Evolutionary conservation across 495 filamentous ascomycete genomes (phyloP), one percentile per base, ranked within the genome.

Genomic region (Aspergillus hancockii): DNA sequence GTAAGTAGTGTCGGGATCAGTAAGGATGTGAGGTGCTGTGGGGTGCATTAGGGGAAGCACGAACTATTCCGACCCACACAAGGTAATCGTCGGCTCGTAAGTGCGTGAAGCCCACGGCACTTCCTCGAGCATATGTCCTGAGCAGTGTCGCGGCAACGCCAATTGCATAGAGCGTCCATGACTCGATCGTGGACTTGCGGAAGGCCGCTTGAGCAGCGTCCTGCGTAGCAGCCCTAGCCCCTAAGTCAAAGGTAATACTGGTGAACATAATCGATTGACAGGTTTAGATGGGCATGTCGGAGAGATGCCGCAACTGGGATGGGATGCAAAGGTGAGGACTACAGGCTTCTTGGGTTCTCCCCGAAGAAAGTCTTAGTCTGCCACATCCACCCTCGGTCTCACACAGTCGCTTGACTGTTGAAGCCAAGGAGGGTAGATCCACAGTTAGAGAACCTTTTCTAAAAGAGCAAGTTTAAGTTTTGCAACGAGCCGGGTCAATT

Each of bases 71-170:
- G 8, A 83, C 38, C 51, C 81, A 67, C 72, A 84, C 80, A 5
- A 86, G 60, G 59, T 81, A 84, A 60, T 86, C 83, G 47, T 86
- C 83, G 0, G 71, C 61, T 57, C 72, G 69, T 40, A 79, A 67
- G 22, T 76, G 65, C 32, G 63, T 64, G 36, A 71, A 61, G 8
- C 82, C 81, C 25, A 78, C 77, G 1, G 70, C 68, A 45, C 31
- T 71, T 36, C 73, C 70, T 61, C 81, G 72, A 1, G 77, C 73
- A 31, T 75, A 77, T 32, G 76, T 67, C 6, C 82, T 75, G 19
- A 81, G 66, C 10, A 84, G 58, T 21, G 74, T 60, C 0, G 79
- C 54, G 1, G 72, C 76, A 43, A 81, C 54, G 0, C 72, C 79
- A 40, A 83, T 55, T 8, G 73, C 60, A 45, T 80, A 74, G 14